phyloP scores from a whole-genome alignment of 352 stramenopile genomes.

The Phytopythium sindhum region DNA sequence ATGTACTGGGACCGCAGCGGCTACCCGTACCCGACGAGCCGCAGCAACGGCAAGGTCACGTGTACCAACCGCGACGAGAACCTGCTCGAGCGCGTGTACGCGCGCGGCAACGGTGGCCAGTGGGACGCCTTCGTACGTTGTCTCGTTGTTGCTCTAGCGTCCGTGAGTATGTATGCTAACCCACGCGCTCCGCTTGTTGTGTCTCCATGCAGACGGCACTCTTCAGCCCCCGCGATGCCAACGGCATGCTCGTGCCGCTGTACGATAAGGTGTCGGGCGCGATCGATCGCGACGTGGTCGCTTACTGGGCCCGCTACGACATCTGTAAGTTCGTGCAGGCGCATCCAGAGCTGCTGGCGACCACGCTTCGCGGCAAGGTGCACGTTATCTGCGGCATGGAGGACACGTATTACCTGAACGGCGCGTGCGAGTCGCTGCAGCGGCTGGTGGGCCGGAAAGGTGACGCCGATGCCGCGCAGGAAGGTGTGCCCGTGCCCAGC shows the following conservation, averaged over 20 bases:
- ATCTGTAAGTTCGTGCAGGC: conserved; percentile 54
- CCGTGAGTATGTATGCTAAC: neutral
- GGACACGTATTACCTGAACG: conserved; percentile 78
- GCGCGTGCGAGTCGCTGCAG: conserved; percentile 57
- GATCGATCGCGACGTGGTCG: conserved; percentile 55
- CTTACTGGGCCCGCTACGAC: conserved; percentile 61
- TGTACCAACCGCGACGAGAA: conserved; percentile 76
- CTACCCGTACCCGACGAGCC: conserved; percentile 51
- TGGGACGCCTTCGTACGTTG: conserved; percentile 77
- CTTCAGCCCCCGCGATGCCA: conserved; percentile 51
- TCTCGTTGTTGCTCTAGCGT: neutral
- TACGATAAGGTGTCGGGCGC: conserved; percentile 73
- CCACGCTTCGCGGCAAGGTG: conserved; percentile 52
- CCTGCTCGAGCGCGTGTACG: conserved; percentile 59
- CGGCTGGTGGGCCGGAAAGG: conserved; percentile 35
- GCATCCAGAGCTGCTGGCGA: conserved; percentile 30
- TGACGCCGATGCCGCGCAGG: neutral
- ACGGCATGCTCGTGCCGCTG: conserved; percentile 53
- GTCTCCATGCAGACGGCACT: conserved; percentile 39
- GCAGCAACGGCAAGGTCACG: conserved; percentile 38
- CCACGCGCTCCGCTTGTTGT: conserved; percentile 6
- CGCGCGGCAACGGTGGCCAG: conserved; percentile 65
- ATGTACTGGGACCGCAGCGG: conserved; percentile 71
- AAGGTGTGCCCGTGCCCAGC: conserved; percentile 31
- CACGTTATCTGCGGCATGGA: conserved; percentile 71